Conservation (phyloP, 2,329 filamentous ascomycete genomes). For the Pseudocercospora cruenta region DNA sequence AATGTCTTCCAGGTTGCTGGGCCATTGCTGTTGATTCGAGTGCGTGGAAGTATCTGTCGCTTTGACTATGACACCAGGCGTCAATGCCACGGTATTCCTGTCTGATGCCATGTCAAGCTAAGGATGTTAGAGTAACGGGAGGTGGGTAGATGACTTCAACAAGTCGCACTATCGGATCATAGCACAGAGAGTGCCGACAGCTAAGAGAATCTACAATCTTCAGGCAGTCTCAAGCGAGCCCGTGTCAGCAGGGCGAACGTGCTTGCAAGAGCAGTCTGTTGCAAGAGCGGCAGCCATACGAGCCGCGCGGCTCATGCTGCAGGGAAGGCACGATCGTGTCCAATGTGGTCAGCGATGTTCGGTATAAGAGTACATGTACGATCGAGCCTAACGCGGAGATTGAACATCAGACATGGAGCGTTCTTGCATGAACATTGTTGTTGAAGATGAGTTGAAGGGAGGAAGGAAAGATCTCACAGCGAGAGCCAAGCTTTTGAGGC, state of each 20-base stretch:
- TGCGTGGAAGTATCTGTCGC: conserved; percentile 7
- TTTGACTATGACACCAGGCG: conserved; percentile 12
- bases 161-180: not conserved
- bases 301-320: not conserved
- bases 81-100: not conserved
- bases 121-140: not conserved
- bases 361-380: too few species aligned
- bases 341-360: too few species aligned
- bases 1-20: conserved; percentile 18
- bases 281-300: not conserved
- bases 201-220: not conserved
- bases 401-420: not conserved
- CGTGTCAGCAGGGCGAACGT: not conserved
- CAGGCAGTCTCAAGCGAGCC: not conserved
- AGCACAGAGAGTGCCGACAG: not conserved
- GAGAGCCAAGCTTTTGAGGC: not conserved
- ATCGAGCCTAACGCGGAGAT: not conserved
- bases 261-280: not conserved
- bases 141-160: not conserved
- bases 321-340: not conserved
- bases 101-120: not conserved
- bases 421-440: too few species aligned
- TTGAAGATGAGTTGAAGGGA: too few species aligned
- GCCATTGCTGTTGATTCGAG: conserved; percentile 18
- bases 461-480: not conserved